Evolutionary conservation across 306 rosid species (phyloP).

Genomic region (Rosa rugosa): DNA sequence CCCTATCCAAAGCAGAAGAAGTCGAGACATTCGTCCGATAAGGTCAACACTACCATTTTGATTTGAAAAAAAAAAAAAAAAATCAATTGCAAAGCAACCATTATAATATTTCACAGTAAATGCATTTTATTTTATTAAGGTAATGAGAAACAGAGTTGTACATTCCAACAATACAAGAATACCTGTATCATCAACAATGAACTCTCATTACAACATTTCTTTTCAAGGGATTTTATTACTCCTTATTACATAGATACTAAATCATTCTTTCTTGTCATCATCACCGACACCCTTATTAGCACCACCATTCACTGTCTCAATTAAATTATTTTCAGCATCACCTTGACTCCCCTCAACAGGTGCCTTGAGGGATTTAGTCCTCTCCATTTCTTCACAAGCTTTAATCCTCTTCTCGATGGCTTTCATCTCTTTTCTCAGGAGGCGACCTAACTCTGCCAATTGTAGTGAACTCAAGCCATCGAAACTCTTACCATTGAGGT

Average conservation of each 20-base stretch:
- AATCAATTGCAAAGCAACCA: too few relatives aligned
- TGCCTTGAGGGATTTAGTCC: neutral
- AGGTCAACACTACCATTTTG: too few relatives aligned
- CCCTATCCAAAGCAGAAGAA: too few relatives aligned
- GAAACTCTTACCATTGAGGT: constrained; percentile 10
- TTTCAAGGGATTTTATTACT: neutral
- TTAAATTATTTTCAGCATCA: neutral
- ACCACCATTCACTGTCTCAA: neutral
- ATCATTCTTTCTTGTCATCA: neutral
- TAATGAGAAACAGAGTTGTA: too few relatives aligned
- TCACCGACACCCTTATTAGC: neutral
- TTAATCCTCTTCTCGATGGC: neutral
- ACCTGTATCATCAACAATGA: neutral
- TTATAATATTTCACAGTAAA: too few relatives aligned
- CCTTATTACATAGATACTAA: neutral
- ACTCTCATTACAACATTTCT: neutral
- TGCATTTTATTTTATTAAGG: too few relatives aligned
- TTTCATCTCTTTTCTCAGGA: too few relatives aligned
- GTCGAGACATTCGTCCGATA: too few relatives aligned
- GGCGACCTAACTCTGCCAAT: neutral
- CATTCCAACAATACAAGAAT: too few relatives aligned
- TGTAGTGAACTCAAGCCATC: neutral
- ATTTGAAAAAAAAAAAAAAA: too few relatives aligned
- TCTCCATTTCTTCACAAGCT: too few relatives aligned
- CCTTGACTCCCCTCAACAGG: neutral